These are phyloP conservation scores for Amoebophrya sp. DNA, from an alignment of 169 alveolate genomes.

Conservation along the genomic window DNA sequence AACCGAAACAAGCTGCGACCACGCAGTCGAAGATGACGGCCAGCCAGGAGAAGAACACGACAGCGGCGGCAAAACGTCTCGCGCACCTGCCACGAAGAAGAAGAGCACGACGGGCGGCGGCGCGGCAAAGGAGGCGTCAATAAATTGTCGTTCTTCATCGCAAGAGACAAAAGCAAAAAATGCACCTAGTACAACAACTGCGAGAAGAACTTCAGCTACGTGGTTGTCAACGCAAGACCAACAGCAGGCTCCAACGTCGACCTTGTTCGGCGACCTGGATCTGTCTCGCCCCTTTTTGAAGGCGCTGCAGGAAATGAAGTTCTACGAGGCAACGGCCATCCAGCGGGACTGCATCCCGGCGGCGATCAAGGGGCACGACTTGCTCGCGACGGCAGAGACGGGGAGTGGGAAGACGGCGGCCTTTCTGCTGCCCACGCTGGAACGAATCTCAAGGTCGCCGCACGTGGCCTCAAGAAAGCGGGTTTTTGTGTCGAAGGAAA, in stretches of 20 bases:
- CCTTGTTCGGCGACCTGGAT: neutral
- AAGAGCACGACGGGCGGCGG: neutral
- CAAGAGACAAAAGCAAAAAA: neutral
- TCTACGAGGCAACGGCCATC: constrained; percentile 66
- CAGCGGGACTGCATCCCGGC: constrained; percentile 77
- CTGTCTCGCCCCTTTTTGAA: constrained; percentile 29
- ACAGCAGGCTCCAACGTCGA: neutral
- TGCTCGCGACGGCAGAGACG: constrained; percentile 82
- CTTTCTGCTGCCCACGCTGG: constrained; percentile 74
- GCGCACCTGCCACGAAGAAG: neutral
- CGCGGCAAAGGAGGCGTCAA: neutral
- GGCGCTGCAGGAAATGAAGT: constrained; percentile 66
- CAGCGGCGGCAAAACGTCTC: neutral
- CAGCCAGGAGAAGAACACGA: neutral
- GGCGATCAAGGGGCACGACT: constrained; percentile 71
- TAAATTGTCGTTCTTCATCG: neutral
- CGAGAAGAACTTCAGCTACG: neutral
- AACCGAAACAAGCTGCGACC: neutral
- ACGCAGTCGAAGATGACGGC: constrained; percentile 22
- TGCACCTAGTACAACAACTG: neutral
- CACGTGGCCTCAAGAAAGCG: constrained; percentile 54
- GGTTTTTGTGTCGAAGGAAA: neutral
- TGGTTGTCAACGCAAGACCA: neutral
- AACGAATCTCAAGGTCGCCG: constrained; percentile 66
- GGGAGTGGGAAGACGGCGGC: constrained; percentile 85